Evolutionary conservation across 2,329 filamentous ascomycete genomes (phyloP).

Genomic region (Ampelomyces quisqualis): DNA sequence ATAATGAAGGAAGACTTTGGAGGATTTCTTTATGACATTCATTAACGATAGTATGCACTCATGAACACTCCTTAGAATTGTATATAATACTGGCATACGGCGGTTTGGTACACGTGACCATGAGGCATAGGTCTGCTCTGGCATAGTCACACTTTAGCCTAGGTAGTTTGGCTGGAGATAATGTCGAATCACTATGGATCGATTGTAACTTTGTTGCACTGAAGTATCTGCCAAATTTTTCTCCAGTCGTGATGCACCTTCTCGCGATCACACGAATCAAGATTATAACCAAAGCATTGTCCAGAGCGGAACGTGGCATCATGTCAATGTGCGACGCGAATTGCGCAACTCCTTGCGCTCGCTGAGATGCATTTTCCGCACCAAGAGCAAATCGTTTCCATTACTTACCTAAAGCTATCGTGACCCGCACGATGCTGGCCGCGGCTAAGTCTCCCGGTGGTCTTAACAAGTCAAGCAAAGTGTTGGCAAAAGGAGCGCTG

Average conservation of each 20-base stretch:
- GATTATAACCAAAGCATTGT: no score
- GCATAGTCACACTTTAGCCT: neutral
- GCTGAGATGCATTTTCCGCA: no score
- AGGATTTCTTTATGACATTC: conserved; percentile 13
- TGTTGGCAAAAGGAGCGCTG: no score
- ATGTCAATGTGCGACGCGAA: no score
- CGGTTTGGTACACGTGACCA: conserved; percentile 3
- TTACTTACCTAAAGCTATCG: no score
- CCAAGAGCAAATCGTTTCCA: no score
- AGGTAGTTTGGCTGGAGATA: conserved; percentile 1
- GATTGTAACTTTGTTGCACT: neutral
- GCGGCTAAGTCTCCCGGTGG: no score
- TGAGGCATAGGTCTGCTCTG: neutral
- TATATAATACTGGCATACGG: conserved; percentile 9
- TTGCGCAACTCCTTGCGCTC: no score
- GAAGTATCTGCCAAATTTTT: neutral
- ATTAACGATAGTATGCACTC: conserved; percentile 13
- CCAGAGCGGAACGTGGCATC: no score
- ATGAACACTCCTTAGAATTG: conserved; percentile 14
- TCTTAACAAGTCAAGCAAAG: no score
- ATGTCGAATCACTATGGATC: neutral
- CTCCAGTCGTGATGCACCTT: no score
- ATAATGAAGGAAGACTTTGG: conserved; percentile 7
- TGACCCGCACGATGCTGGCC: no score
- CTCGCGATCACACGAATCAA: neutral